phyloP scores from a whole-genome alignment of 306 rosid species.

The Trifolium dubium region DNA sequence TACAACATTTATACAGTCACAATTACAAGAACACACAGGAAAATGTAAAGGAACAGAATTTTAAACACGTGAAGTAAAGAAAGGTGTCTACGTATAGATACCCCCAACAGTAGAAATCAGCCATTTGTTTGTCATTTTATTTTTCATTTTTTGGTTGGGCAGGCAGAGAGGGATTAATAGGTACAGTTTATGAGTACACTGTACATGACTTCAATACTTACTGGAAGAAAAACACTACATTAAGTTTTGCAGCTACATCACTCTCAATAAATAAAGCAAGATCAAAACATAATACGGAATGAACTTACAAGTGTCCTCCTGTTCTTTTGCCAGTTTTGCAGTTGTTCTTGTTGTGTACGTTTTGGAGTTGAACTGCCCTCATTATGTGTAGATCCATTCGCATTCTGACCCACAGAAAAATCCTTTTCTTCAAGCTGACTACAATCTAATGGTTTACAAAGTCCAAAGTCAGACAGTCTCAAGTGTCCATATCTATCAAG shows the following conservation, averaged over 20 bases:
- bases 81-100: constrained; percentile 20
- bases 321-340: constrained; percentile 95
- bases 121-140: constrained; percentile 3
- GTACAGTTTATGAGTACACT: constrained; percentile 11
- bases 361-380: constrained; percentile 69
- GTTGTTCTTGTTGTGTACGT: constrained; percentile 93
- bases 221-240: constrained; percentile 22
- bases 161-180: neutral
- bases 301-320: constrained; percentile 91
- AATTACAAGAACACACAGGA: constrained; percentile 33
- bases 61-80: constrained; percentile 8
- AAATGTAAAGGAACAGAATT: neutral
- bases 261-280: constrained; percentile 26
- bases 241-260: constrained; percentile 27
- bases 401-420: constrained; percentile 62
- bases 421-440: constrained; percentile 80
- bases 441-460: constrained; percentile 97
- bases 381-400: constrained; percentile 64
- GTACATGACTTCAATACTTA: constrained; percentile 9
- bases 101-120: constrained; percentile 27
- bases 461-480: constrained; percentile 96
- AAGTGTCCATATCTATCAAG: constrained; percentile 94
- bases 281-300: constrained; percentile 22
- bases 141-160: neutral
- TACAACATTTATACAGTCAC: constrained; percentile 51